Evolutionary conservation across 495 filamentous ascomycete species (phyloP), one percentile per base, ranked within the genome.

Genomic region (Aspergillus nanangensis): DNA sequence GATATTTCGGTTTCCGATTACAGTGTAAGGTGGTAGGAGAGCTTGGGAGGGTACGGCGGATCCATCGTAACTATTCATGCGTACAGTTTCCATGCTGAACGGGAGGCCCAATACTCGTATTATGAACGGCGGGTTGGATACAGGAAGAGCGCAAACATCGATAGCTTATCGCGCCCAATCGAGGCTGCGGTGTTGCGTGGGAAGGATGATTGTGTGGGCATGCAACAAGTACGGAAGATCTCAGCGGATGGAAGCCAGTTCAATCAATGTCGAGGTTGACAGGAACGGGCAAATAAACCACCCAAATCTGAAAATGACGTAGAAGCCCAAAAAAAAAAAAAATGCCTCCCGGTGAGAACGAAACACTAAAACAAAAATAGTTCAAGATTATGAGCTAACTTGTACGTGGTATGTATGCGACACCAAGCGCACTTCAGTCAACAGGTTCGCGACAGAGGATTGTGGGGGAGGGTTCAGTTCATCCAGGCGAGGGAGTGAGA

Each of bases 361-460:
- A n/a, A 44, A 35, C 23, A 43, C 27, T 19, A 44, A 13, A 19
- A 35, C 15, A n/a, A 13, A 33, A 33, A 44, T 15, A n/a, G n/a
- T n/a, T n/a, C n/a, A n/a, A n/a, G n/a, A n/a, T n/a, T n/a, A n/a
- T n/a, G n/a, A n/a, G n/a, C n/a, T n/a, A n/a, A n/a, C n/a, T n/a
- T n/a, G n/a, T n/a, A n/a, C n/a, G n/a, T n/a, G n/a, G n/a, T n/a
- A n/a, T n/a, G n/a, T n/a, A n/a, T n/a, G n/a, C n/a, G n/a, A n/a
- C n/a, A n/a, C n/a, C n/a, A n/a, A n/a, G n/a, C n/a, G n/a, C n/a
- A n/a, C n/a, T n/a, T n/a, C n/a, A n/a, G n/a, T n/a, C n/a, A n/a
- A n/a, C n/a, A n/a, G n/a, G n/a, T n/a, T n/a, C n/a, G n/a, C n/a
- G n/a, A n/a, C n/a, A n/a, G n/a, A n/a, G n/a, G n/a, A 10, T 44